Evolutionary conservation across 768 basidiomycete genomes (phyloP), one percentile per base, ranked within the genome.

Genomic region (Astraeus odoratus): DNA sequence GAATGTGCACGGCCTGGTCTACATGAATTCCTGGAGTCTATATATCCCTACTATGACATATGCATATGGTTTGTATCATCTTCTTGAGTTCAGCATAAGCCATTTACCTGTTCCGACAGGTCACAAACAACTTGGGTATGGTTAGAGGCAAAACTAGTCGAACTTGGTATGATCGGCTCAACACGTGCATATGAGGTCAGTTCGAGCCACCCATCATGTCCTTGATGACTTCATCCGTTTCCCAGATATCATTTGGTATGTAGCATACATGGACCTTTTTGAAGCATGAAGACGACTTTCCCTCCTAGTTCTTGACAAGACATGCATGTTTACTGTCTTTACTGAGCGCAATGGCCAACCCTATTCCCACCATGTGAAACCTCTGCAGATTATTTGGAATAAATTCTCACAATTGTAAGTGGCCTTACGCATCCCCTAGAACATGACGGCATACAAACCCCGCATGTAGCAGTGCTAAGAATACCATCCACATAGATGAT

Each of bases 401-500:
- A 79, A 82, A 53, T 87, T 90, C 56, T 82, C 86, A 5, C 84
- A 86, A 57, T 89, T 80, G 88, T 85, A 38, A 47, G 70, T 56
- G 10, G 5, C 16, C 10, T 22, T 18, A 30, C 43, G n/a, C 7
- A 18, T 18, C 6, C 18, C 24, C 5, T 12, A 18, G 24, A 4
- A 24, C 23, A 16, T 8, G 37, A 46, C 29, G n/a, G 18, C 22
- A 19, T 23, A 15, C 18, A 4, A 9, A 15, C 25, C 35, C 19
- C 31, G 19, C 33, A 18, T 25, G 47, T 50, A 86, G 83, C 58
- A 69, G 74, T 50, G 73, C 80, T 4, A 70, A 63, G 39, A 87
- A 92, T 59, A 92, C 90, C 0, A 81, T 95, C 31, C 90, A 94
- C 54, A 74, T 95, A 22, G 92, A 95, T 59, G 90, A 93, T 60